phyloP scores from a whole-genome alignment of 2,329 filamentous ascomycete genomes.

The Pezicula rhizophila region DNA sequence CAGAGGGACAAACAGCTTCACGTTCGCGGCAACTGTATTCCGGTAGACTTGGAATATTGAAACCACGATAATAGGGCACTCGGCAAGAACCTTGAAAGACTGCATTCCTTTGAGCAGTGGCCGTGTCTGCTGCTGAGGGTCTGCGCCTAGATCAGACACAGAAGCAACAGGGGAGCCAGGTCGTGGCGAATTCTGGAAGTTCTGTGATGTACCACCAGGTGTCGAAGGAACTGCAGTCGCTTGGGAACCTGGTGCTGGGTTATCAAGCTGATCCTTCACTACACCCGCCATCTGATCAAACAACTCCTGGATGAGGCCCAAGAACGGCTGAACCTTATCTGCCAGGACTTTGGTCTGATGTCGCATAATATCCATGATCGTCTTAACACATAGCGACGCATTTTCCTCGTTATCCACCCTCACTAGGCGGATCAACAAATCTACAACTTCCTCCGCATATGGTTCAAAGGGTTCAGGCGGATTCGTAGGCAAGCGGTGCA shows the following conservation, averaged over 20 bases:
- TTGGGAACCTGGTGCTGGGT: conserved; percentile 46
- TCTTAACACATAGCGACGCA: conserved; percentile 96
- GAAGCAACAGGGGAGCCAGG: conserved; percentile 86
- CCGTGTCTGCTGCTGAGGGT: conserved; percentile 74
- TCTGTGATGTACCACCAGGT: conserved; percentile 53
- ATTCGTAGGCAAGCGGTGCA: conserved; percentile 75
- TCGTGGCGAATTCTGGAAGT: conserved; percentile 74
- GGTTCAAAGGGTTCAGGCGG: conserved; percentile 78
- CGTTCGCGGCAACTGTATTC: conserved; percentile 71
- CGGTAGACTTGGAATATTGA: conserved; percentile 96
- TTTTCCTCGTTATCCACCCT: conserved; percentile 96
- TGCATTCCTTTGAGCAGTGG: conserved; percentile 90
- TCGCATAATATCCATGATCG: conserved; percentile 91
- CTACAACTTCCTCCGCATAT: conserved; percentile 82
- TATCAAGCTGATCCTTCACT: conserved; percentile 92
- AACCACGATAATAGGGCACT: conserved; percentile 97
- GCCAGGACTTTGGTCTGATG: conserved; percentile 79
- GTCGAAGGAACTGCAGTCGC: conserved; percentile 56
- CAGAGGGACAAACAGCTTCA: conserved; percentile 84
- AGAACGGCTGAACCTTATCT: conserved; percentile 81
- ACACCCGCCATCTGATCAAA: conserved; percentile 93
- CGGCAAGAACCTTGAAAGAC: conserved; percentile 96
- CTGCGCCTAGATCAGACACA: conserved; percentile 72
- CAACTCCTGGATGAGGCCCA: conserved; percentile 88
- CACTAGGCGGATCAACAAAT: conserved; percentile 83